phyloP scores from a whole-genome alignment of 495 filamentous ascomycete genomes.

The Penicillium crystallinum region DNA sequence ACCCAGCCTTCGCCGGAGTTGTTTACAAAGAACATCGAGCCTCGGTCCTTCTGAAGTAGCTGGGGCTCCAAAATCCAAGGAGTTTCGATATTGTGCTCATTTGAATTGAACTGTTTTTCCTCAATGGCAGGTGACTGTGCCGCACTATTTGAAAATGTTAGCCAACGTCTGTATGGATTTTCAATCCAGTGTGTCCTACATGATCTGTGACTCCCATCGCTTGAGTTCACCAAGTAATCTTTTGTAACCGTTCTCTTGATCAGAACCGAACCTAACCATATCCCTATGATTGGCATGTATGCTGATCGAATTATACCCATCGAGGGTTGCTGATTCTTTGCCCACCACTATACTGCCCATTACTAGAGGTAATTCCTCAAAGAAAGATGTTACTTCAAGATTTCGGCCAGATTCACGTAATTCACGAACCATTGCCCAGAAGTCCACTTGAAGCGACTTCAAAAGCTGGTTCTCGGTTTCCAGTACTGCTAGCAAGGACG shows the following conservation, averaged over 20 bases:
- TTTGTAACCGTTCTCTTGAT: background rate
- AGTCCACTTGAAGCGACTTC: background rate
- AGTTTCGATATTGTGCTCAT: too few relatives aligned
- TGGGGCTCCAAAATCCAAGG: too few relatives aligned
- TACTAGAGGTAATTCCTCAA: background rate
- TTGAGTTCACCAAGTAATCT: background rate
- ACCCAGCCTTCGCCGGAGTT: background rate
- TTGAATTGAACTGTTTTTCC: too few relatives aligned
- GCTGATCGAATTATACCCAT: background rate
- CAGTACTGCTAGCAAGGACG: background rate
- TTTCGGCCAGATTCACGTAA: background rate
- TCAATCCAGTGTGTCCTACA: background rate
- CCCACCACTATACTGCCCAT: background rate
- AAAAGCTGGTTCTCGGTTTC: background rate
- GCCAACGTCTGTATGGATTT: background rate
- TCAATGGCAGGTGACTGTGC: too few relatives aligned
- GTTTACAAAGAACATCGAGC: background rate
- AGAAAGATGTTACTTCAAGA: background rate
- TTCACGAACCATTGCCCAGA: background rate
- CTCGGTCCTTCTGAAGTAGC: too few relatives aligned
- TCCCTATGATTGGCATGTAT: background rate
- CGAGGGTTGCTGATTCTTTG: background rate
- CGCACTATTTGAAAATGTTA: background rate
- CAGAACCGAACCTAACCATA: background rate
- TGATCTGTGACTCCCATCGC: background rate